Conservation (phyloP, 306 rosid species). For the Macrotyloma uniflorum region DNA sequence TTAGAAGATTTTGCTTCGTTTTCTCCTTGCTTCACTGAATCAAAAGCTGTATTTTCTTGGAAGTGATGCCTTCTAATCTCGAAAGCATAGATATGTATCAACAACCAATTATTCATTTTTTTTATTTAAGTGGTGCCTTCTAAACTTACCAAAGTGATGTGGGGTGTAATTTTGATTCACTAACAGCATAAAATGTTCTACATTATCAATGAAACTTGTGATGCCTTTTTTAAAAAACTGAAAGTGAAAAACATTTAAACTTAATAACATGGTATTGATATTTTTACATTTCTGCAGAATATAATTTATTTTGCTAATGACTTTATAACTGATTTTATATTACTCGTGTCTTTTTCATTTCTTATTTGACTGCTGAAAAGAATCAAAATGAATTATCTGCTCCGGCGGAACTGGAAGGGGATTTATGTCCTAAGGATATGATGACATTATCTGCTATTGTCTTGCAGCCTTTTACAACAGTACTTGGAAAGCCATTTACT, state of each 20-base stretch:
- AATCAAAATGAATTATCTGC: constrained; percentile 17
- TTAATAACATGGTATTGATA: not conserved
- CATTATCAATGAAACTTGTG: not conserved
- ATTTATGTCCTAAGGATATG: constrained; percentile 21
- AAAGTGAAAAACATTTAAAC: not conserved
- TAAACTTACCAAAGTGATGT: not conserved
- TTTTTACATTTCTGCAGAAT: not conserved
- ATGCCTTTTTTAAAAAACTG: not conserved
- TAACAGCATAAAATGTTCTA: not conserved
- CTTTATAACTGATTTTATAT: not conserved
- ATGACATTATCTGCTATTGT: not conserved
- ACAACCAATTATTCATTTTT: not conserved
- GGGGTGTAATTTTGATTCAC: not conserved
- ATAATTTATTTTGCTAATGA: not conserved
- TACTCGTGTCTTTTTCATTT: not conserved
- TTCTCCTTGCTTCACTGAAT: not conserved
- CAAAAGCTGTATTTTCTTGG: not conserved
- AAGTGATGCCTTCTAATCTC: not conserved
- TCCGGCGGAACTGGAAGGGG: constrained; percentile 4
- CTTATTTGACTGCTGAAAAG: not conserved
- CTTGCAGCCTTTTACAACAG: constrained; percentile 10
- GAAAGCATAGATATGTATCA: not conserved
- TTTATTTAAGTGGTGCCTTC: not conserved
- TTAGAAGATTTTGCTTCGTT: not conserved
- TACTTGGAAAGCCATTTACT: constrained; percentile 12